Percentiles rank a stretch among this genome's conserved stretches.
Evolutionary conservation across 345 rosid genomes (phyloP).

Genomic region (Ricinus communis): DNA sequence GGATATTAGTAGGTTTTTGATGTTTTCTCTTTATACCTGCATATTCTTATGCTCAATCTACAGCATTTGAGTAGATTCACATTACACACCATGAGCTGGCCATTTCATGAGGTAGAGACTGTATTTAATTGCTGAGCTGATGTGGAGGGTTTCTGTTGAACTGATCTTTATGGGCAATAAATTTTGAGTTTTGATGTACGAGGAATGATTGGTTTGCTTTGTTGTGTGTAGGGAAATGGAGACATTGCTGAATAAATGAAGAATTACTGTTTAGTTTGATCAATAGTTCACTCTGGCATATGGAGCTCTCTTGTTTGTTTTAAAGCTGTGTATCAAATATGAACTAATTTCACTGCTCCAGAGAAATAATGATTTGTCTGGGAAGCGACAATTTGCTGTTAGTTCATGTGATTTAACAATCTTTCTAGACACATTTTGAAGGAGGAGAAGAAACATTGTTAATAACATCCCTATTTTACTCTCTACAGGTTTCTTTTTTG

Average conservation of each 20-base stretch:
- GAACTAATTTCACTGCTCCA: constrained; percentile 10
- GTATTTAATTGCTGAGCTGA: not conserved
- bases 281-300: constrained; percentile 6
- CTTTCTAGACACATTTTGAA: not conserved
- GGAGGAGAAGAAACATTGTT: constrained; percentile 10
- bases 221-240: constrained; percentile 15
- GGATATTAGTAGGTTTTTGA: constrained; percentile 1
- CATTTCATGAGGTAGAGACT: not conserved
- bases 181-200: not conserved
- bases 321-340: constrained; percentile 13
- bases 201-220: not conserved
- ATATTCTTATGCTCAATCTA: no score
- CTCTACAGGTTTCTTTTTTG: no score
- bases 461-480: constrained; percentile 9
- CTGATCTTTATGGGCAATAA: not conserved
- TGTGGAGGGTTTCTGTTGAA: not conserved
- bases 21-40: no score
- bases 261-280: constrained; percentile 5
- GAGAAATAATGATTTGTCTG: not conserved
- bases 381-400: constrained; percentile 11
- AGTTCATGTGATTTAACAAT: not conserved
- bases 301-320: constrained; percentile 10
- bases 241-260: constrained; percentile 13
- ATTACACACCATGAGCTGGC: not conserved
- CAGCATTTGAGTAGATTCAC: not conserved